Evolutionary conservation across 2,329 filamentous ascomycete species (phyloP).

Genomic region (Knufia petricola): DNA sequence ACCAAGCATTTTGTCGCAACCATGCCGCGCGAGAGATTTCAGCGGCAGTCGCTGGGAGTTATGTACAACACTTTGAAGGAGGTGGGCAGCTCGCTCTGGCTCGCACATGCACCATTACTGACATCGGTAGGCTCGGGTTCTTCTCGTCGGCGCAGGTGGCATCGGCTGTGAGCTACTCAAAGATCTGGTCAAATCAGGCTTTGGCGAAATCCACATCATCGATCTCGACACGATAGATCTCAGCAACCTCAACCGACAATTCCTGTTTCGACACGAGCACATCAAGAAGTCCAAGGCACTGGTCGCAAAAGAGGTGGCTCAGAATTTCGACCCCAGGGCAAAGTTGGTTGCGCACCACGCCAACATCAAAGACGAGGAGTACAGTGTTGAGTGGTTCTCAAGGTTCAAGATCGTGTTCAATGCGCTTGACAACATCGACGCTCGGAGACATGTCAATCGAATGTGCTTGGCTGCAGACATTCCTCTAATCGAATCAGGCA

Average conservation of each 20-base stretch:
- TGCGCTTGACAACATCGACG: conserved; percentile 90
- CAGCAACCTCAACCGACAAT: conserved; percentile 94
- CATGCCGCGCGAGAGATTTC: conserved; percentile 38
- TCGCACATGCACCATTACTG: not conserved
- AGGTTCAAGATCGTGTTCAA: conserved; percentile 83
- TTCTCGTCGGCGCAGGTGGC: conserved; percentile 92
- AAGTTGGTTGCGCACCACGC: conserved; percentile 83
- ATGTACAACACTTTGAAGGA: conserved; percentile 59
- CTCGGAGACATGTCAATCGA: conserved; percentile 85
- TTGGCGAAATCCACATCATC: conserved; percentile 86
- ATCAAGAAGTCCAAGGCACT: conserved; percentile 96
- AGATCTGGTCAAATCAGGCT: conserved; percentile 85
- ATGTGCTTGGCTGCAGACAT: conserved; percentile 92
- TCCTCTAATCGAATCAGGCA: conserved; percentile 89
- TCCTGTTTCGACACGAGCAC: conserved; percentile 90
- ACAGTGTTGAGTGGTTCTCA: conserved; percentile 81
- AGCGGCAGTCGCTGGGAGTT: conserved; percentile 57
- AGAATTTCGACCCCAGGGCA: conserved; percentile 79
- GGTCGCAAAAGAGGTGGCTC: conserved; percentile 84
- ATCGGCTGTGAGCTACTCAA: conserved; percentile 97
- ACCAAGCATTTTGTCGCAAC: not conserved
- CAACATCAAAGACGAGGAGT: conserved; percentile 85
- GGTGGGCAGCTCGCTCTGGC: conserved; percentile 38
- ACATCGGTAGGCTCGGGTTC: conserved; percentile 58
- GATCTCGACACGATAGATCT: conserved; percentile 98